Conservation (phyloP, 176 grass and related monocot genomes). For the sorghum (Sorghum bicolor) region DNA sequence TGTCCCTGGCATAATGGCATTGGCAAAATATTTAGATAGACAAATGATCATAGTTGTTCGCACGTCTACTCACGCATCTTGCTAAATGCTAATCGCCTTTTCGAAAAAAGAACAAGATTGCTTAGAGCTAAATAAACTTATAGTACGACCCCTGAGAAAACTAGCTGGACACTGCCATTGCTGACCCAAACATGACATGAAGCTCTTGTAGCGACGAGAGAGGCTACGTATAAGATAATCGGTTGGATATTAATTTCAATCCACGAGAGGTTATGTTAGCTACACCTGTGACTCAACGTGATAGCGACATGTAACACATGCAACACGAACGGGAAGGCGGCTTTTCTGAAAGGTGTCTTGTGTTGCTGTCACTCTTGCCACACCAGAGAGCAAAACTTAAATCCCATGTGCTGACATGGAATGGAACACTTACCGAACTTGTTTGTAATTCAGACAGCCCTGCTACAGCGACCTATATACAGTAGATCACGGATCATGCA, state of each 20-base stretch:
- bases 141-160: neutral
- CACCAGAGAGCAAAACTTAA: neutral
- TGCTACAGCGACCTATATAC: neutral
- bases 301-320: neutral
- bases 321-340: neutral
- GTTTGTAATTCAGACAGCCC: neutral
- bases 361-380: neutral
- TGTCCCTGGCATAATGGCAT: neutral
- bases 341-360: too few relatives aligned
- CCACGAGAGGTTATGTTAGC: neutral
- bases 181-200: neutral
- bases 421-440: neutral
- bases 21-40: neutral
- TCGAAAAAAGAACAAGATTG: neutral
- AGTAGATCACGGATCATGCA: neutral
- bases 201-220: neutral
- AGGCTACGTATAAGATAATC: neutral
- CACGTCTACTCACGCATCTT: conserved; percentile 10
- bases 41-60: neutral
- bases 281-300: neutral
- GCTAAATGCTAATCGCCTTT: neutral
- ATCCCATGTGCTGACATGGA: neutral
- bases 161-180: neutral
- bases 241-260: neutral
- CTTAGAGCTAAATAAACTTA: neutral